A percentile compares a stretch with the other conserved stretches of the same genome.
Conservation (phyloP, 495 filamentous ascomycete genomes). For the Talaromyces adpressus region DNA sequence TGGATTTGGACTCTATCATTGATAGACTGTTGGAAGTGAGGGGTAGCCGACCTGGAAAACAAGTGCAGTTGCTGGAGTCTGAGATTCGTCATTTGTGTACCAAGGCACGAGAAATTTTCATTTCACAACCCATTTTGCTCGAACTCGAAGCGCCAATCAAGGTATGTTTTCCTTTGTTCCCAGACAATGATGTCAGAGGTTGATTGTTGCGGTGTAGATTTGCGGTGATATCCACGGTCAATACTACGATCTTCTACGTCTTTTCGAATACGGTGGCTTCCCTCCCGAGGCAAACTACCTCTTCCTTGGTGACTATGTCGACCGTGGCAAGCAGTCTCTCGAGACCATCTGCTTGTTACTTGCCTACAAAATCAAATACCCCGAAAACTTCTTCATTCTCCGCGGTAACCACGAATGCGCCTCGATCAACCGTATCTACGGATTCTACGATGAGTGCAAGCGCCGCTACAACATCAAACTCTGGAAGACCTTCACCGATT, state of each 20-base stretch:
- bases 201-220: conserved; percentile 51
- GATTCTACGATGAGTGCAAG: conserved; percentile 99
- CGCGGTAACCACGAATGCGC: conserved; percentile 99
- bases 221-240: conserved; percentile 99
- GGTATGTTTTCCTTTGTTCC: conserved; percentile 47
- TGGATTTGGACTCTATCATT: conserved; percentile 99
- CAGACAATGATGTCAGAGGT: background rate
- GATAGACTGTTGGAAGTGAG: conserved; percentile 95
- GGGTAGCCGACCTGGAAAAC: conserved; percentile 95
- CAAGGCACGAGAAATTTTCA: conserved; percentile 98
- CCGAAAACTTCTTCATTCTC: conserved; percentile 99
- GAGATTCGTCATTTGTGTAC: conserved; percentile 98
- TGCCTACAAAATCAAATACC: conserved; percentile 99
- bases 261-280: conserved; percentile 99
- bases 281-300: conserved; percentile 99
- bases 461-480: conserved; percentile 99
- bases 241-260: conserved; percentile 95
- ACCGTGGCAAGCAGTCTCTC: conserved; percentile 97
- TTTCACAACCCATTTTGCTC: conserved; percentile 95
- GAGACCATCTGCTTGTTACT: conserved; percentile 98
- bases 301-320: conserved; percentile 98
- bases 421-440: conserved; percentile 99
- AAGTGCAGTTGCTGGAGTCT: conserved; percentile 92
- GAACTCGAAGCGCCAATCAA: conserved; percentile 99
- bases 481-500: conserved; percentile 99